Conservation (phyloP, 257 asterid genomes). For the Solanum peruvianum region DNA sequence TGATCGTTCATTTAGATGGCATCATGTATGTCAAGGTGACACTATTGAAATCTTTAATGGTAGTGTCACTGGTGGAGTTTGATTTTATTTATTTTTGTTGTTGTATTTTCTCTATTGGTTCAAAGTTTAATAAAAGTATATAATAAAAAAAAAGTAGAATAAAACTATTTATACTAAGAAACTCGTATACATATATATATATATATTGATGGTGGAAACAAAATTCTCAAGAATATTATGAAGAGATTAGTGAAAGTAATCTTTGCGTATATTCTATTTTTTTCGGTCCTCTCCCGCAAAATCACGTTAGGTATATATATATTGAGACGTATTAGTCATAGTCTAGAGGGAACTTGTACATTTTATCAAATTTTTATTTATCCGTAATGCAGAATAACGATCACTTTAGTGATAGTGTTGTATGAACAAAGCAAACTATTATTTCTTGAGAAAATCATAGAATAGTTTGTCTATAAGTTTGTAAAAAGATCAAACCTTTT, state of each 20-base stretch:
- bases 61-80: slow-evolving; percentile 45
- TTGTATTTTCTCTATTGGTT: neutral
- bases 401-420: neutral
- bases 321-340: no score
- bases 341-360: rapidly evolving
- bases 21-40: slow-evolving; percentile 49
- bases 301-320: neutral
- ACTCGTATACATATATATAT: no score
- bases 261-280: no score
- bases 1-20: slow-evolving; percentile 59
- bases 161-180: no score
- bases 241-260: neutral
- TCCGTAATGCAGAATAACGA: no score
- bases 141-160: neutral
- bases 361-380: no score
- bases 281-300: neutral
- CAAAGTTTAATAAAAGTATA: neutral
- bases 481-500: neutral
- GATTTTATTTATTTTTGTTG: neutral
- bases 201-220: neutral
- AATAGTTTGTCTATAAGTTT: neutral
- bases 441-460: neutral
- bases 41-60: slow-evolving; percentile 59
- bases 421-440: neutral
- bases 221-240: neutral